Evolutionary conservation across 208 protist species (phyloP).

Genomic region (Naegleria gruberi): DNA sequence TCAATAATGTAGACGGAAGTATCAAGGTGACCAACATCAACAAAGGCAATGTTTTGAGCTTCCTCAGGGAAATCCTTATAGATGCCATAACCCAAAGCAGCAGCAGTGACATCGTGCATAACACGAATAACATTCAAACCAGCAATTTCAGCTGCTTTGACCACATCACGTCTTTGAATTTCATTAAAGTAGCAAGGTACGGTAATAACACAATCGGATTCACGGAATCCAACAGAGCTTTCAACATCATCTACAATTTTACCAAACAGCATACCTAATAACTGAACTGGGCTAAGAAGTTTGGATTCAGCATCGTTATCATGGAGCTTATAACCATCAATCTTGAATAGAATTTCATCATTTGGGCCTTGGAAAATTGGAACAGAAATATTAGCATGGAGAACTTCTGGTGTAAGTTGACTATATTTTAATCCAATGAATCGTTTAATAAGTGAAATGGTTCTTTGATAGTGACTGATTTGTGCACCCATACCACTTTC

Average conservation of each 20-base stretch:
- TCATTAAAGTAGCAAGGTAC: constrained; percentile 72
- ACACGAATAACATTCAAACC: constrained; percentile 72
- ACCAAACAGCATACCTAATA: constrained; percentile 77
- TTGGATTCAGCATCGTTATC: constrained; percentile 53
- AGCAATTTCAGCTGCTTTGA: constrained; percentile 69
- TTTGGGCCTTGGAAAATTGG: constrained; percentile 51
- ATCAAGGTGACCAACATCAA: constrained; percentile 72
- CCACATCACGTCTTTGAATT: constrained; percentile 63
- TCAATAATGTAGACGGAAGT: constrained; percentile 61
- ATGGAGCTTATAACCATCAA: constrained; percentile 26
- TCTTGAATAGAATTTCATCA: constrained; percentile 65
- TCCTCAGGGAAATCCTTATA: constrained; percentile 62
- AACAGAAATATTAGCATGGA: constrained; percentile 57
- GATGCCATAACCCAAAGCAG: constrained; percentile 76
- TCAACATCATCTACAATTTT: constrained; percentile 65
- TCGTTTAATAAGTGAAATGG: neutral
- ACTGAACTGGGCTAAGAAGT: constrained; percentile 74
- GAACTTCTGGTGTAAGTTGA: constrained; percentile 38
- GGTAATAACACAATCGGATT: constrained; percentile 51
- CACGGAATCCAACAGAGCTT: constrained; percentile 34
- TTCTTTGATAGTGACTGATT: neutral
- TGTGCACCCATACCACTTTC: constrained; percentile 62
- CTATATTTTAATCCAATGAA: constrained; percentile 17
- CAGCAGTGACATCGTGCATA: constrained; percentile 74
- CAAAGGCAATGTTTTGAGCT: constrained; percentile 64